Evolutionary conservation across 441 rosid species (phyloP).

Genomic region (Kokia cookei): DNA sequence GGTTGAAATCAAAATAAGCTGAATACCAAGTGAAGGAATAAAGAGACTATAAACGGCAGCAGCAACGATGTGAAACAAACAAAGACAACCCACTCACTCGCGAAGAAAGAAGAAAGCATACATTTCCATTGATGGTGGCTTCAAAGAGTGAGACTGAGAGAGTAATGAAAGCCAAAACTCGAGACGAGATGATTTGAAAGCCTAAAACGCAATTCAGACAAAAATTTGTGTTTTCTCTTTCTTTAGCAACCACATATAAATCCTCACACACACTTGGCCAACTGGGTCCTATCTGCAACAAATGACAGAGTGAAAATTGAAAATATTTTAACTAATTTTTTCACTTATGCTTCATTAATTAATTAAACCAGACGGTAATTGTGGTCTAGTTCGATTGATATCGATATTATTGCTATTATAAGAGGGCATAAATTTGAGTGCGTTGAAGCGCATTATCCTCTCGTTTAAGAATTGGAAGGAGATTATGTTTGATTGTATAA

Average conservation of each 20-base stretch:
- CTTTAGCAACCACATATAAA: conserved; percentile 27
- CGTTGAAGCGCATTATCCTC: too few relatives aligned
- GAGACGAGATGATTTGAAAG: conserved; percentile 12
- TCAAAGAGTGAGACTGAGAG: conserved; percentile 15
- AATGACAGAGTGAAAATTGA: background rate
- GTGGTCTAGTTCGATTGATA: too few relatives aligned
- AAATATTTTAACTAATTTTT: too few relatives aligned
- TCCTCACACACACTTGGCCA: conserved; percentile 4
- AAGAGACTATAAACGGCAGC: conserved; percentile 6
- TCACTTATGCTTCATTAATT: too few relatives aligned
- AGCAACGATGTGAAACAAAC: conserved; percentile 13
- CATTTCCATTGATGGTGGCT: conserved; percentile 29
- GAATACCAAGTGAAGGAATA: background rate
- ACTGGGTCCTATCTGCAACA: conserved; percentile 20
- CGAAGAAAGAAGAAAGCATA: conserved; percentile 5
- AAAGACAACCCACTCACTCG: conserved; percentile 5
- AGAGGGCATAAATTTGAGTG: too few relatives aligned
- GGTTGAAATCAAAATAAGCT: background rate
- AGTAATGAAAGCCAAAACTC: conserved; percentile 44
- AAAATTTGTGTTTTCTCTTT: background rate
- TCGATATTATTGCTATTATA: too few relatives aligned
- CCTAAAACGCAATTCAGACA: background rate
- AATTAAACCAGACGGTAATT: too few relatives aligned
- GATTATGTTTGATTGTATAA: too few relatives aligned
- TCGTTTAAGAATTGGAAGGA: too few relatives aligned